A percentile compares a stretch with the other conserved stretches of the same genome.
phyloP scores from a whole-genome alignment of 495 filamentous ascomycete genomes.

The Cercophora samala region DNA sequence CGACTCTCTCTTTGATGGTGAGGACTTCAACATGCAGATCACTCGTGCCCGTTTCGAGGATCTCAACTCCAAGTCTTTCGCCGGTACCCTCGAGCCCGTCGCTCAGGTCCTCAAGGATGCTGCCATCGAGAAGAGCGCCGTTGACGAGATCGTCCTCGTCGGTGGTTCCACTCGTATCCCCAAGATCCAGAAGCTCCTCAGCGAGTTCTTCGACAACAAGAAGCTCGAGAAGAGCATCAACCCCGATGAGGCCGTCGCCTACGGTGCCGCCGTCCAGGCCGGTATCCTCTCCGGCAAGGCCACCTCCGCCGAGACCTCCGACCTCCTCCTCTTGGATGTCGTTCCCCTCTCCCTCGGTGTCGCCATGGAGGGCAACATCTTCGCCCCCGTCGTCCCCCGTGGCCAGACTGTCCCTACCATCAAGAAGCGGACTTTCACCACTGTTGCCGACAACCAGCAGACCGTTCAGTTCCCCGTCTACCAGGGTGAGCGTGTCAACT shows the following conservation, averaged over 20 bases:
- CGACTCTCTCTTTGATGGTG: slow-evolving; percentile 95
- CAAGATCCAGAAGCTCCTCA: slow-evolving; percentile 96
- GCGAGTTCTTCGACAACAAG: slow-evolving; percentile 99
- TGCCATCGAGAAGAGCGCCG: slow-evolving; percentile 86
- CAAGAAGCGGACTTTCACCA: slow-evolving; percentile 97
- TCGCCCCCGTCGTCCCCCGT: slow-evolving; percentile 90
- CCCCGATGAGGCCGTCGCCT: slow-evolving; percentile 98
- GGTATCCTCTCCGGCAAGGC: slow-evolving; percentile 97
- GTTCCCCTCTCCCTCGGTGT: slow-evolving; percentile 97
- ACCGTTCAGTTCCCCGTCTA: slow-evolving; percentile 97
- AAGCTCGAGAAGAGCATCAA: slow-evolving; percentile 99
- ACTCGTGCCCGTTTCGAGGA: slow-evolving; percentile 99
- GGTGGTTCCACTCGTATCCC: slow-evolving; percentile 99
- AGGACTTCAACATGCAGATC: slow-evolving; percentile 98
- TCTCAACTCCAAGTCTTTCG: slow-evolving; percentile 95
- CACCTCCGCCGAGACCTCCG: slow-evolving; percentile 89
- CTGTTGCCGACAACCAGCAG: slow-evolving; percentile 92
- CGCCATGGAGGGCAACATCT: slow-evolving; percentile 99
- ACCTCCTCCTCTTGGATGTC: slow-evolving; percentile 94
- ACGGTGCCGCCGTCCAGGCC: slow-evolving; percentile 97
- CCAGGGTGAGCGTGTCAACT: slow-evolving; percentile 99
- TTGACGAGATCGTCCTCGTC: slow-evolving; percentile 97
- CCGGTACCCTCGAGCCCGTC: slow-evolving; percentile 93
- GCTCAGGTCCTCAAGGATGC: slow-evolving; percentile 98
- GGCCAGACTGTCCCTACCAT: slow-evolving; percentile 89